Percentiles rank a stretch among this genome's conserved stretches.
phyloP scores from a whole-genome alignment of 768 basidiomycete genomes.

The Tubosaeta brunneosetosa region DNA sequence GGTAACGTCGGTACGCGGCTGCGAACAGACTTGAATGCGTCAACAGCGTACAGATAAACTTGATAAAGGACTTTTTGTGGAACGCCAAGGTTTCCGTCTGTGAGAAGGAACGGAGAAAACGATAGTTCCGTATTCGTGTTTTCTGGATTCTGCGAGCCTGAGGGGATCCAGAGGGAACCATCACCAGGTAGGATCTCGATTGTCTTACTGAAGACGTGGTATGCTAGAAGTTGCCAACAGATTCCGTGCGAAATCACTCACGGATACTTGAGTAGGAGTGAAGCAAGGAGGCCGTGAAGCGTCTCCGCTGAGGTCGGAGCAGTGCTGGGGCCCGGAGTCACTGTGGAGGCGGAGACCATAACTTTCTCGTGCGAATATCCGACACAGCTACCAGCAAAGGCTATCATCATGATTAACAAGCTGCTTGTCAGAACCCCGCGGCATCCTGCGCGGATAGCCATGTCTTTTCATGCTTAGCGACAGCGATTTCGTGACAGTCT shows the following conservation, averaged over 20 bases:
- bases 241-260: constrained; percentile 13
- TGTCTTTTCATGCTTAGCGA: no score
- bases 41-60: constrained; percentile 45
- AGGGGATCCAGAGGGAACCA: constrained; percentile 40
- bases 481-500: not conserved
- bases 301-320: constrained; percentile 1
- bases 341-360: not conserved
- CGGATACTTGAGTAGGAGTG: constrained; percentile 23
- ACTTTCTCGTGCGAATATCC: not conserved
- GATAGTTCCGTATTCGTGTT: constrained; percentile 14
- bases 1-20: not conserved
- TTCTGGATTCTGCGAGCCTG: constrained; percentile 1
- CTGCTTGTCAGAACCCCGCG: not conserved
- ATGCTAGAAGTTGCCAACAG: not conserved
- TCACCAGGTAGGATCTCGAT: constrained; percentile 63
- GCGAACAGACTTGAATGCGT: constrained; percentile 32
- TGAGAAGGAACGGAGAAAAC: constrained; percentile 48
- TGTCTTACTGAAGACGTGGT: constrained; percentile 29
- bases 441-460: not conserved
- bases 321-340: not conserved
- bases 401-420: no score
- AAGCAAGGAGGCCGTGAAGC: constrained; percentile 19
- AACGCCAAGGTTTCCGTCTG: constrained; percentile 59
- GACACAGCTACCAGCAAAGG: no score
- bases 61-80: constrained; percentile 53